phyloP scores from a whole-genome alignment of 345 rosid genomes.

The Eucalyptus sp. region DNA sequence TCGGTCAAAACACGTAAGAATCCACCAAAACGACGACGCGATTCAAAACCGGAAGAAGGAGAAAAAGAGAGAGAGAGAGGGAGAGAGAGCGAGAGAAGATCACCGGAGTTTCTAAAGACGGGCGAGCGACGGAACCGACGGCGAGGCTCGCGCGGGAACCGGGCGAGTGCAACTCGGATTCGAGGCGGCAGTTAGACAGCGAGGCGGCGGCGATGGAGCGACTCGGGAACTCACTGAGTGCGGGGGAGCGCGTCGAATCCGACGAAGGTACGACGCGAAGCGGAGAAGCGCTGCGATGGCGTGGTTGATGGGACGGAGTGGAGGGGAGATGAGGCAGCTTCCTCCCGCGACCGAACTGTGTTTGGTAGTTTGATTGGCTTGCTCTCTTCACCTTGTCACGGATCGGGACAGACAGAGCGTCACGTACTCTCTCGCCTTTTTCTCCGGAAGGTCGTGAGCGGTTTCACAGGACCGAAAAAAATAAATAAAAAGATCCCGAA shows the following conservation, averaged over 20 bases:
- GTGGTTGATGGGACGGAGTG: neutral
- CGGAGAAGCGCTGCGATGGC: neutral
- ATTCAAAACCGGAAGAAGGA: neutral
- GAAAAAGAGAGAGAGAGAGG: neutral
- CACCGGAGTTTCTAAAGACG: neutral
- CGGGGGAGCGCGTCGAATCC: neutral
- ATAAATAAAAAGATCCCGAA: neutral
- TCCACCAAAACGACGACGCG: neutral
- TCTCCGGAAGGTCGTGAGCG: neutral
- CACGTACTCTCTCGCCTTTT: neutral
- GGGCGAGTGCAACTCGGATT: neutral
- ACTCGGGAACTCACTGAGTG: neutral
- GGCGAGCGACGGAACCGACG: neutral
- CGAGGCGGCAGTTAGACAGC: neutral
- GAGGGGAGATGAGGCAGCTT: neutral
- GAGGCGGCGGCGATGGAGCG: neutral
- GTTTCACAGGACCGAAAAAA: neutral
- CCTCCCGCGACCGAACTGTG: neutral
- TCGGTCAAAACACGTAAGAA: neutral
- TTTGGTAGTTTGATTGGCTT: neutral
- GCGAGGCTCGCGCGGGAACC: neutral
- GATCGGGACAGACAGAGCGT: neutral
- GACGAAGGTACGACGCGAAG: accelerated
- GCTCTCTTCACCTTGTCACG: neutral
- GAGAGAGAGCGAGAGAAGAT: neutral